These are phyloP conservation scores for Epichloe scottii DNA, from an alignment of 2,329 filamentous ascomycete genomes.

Conservation along the genomic window DNA sequence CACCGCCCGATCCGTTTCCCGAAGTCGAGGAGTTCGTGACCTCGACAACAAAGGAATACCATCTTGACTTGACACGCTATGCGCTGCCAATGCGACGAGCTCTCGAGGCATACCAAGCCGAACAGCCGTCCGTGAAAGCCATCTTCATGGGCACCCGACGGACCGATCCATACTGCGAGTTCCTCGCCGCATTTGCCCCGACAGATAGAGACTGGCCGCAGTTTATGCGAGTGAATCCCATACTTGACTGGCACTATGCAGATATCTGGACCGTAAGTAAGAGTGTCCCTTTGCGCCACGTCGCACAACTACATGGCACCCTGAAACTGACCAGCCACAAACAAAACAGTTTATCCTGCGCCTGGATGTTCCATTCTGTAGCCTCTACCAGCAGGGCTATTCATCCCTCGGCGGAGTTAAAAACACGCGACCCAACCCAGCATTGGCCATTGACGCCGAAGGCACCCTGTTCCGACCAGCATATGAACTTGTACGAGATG, in stretches of 20 bases:
- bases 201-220: slow-evolving; percentile 84
- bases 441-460: slow-evolving; percentile 34
- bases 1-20: slow-evolving; percentile 69
- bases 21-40: slow-evolving; percentile 79
- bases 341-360: slow-evolving; percentile 58
- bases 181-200: slow-evolving; percentile 67
- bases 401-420: slow-evolving; percentile 83
- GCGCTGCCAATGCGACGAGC: slow-evolving; percentile 68
- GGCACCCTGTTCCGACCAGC: slow-evolving; percentile 50
- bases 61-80: slow-evolving; percentile 64
- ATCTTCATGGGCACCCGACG: slow-evolving; percentile 54
- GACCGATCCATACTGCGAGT: slow-evolving; percentile 81
- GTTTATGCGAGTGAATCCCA: slow-evolving; percentile 88
- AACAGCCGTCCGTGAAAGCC: slow-evolving; percentile 52
- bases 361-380: slow-evolving; percentile 71
- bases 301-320: too few relatives aligned
- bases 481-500: slow-evolving; percentile 62
- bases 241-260: slow-evolving; percentile 94
- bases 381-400: slow-evolving; percentile 77
- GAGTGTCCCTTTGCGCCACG: not conserved
- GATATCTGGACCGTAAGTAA: slow-evolving; percentile 85
- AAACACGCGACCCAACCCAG: slow-evolving; percentile 84
- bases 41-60: slow-evolving; percentile 52
- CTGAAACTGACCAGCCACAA: too few relatives aligned
- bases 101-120: slow-evolving; percentile 62